Evolutionary conservation across 2,329 filamentous ascomycete species (phyloP), one percentile per base, ranked within the genome.

Genomic region (Lecanicillium sp.): DNA sequence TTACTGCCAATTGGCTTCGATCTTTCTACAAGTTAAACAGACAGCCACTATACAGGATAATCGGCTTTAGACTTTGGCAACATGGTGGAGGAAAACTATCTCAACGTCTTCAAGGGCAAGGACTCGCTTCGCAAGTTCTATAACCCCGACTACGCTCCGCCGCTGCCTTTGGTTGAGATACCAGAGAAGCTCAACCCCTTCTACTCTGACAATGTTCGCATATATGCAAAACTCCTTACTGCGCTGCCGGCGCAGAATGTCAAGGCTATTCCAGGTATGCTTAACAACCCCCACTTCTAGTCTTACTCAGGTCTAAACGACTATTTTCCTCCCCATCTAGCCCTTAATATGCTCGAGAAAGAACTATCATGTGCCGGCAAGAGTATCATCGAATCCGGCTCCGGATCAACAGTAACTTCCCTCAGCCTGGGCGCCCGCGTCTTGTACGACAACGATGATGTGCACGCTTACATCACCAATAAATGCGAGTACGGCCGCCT

Each of bases 221-320:
- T 83, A 51, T 82, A 81, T 52, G 79, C 79, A 27, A 83, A 83
- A 62, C 77, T 83, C 74, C 77, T 83, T 71, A 78, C 75, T 2
- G 74, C 74, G 66, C 75, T 77, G 51, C 79, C 79, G 1, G 75
- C 78, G 11, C 76, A 81, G 49, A 83, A 83, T 44, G 76, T 83
- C 54, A 83, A 83, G 57, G 72, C 75, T 15, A 70, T 83, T 62
- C 79, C 79, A 56, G 74, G 73, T 75, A 58, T 15, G 58, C 56
- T 7, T 23, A 20, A 17, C 19, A 20, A 32, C 15, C 7, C 9
- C 8, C 19, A 6, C 6, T 3, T 7, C 29, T 5, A 20, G 20
- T 7, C 11, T 23, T 11, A 19, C 17, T 12, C 24, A 19, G 23
- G 44, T n/a, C 54, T 58, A 19, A 59, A 17, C 32, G 29, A 49